phyloP scores from a whole-genome alignment of 805 yeast species.

The Yarrowia sp. region DNA sequence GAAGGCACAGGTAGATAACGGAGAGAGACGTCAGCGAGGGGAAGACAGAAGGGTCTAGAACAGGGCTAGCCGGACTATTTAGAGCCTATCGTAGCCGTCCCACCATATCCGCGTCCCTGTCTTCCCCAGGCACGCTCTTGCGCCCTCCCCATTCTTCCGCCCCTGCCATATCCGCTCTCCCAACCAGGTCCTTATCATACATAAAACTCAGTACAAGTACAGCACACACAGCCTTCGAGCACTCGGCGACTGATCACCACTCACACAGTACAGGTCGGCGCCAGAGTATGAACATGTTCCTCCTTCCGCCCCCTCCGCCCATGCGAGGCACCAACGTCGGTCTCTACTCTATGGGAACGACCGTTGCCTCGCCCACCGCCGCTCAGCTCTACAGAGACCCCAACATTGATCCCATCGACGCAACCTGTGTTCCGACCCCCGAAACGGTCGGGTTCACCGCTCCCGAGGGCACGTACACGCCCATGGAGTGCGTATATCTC shows the following conservation, averaged over 20 bases:
- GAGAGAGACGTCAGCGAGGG: neutral
- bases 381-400: conserved; percentile 23
- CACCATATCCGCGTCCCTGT: no score
- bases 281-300: neutral
- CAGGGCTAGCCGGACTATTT: neutral
- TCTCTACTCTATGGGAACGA: conserved; percentile 7
- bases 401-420: conserved; percentile 6
- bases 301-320: conserved; percentile 17
- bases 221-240: neutral
- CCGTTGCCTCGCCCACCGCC: neutral
- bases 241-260: neutral
- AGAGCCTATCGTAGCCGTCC: neutral
- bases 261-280: neutral
- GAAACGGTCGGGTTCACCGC: conserved; percentile 32
- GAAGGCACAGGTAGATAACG: conserved; percentile 6
- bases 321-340: conserved; percentile 7
- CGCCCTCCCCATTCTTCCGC: neutral
- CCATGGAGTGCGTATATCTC: conserved; percentile 37
- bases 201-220: neutral
- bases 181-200: conserved; percentile 12
- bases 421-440: neutral
- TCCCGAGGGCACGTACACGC: conserved; percentile 39
- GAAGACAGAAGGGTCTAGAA: neutral
- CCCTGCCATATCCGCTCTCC: neutral
- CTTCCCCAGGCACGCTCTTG: no score